Evolutionary conservation across 2,329 filamentous ascomycete genomes (phyloP).

Genomic region (Cercospora beticola): DNA sequence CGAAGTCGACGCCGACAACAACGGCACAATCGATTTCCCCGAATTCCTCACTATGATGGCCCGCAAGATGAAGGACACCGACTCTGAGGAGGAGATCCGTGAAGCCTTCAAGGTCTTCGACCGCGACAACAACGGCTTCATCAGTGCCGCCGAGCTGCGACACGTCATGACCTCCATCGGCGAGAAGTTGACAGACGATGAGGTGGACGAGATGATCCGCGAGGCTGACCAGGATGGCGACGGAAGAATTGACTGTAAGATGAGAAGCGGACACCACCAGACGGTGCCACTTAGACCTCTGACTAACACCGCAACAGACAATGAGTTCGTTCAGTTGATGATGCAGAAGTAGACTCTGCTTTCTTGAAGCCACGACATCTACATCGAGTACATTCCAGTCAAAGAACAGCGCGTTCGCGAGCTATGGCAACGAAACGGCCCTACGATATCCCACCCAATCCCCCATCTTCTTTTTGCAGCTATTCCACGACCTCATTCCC

Average conservation of each 20-base stretch:
- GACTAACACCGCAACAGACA: constrained; percentile 42
- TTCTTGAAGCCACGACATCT: background rate
- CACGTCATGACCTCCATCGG: constrained; percentile 65
- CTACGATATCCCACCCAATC: background rate
- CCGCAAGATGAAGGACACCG: constrained; percentile 60
- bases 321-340: constrained; percentile 58
- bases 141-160: constrained; percentile 61
- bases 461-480: background rate
- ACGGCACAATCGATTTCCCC: constrained; percentile 65
- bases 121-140: constrained; percentile 65
- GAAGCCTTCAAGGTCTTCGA: constrained; percentile 68
- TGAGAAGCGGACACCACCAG: background rate
- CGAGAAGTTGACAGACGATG: constrained; percentile 63
- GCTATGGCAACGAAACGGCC: background rate
- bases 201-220: constrained; percentile 66
- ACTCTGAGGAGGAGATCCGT: constrained; percentile 64
- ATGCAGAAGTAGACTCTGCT: constrained; percentile 52
- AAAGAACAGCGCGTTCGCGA: background rate
- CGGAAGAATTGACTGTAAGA: constrained; percentile 63
- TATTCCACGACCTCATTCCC: background rate
- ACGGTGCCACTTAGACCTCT: background rate
- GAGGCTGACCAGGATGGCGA: constrained; percentile 65
- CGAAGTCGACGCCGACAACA: constrained; percentile 65
- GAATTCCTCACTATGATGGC: constrained; percentile 69
- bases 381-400: constrained; percentile 3